These are phyloP conservation scores for Hypericum androsaemum DNA, from an alignment of 345 rosid genomes.

Conservation along the genomic window DNA sequence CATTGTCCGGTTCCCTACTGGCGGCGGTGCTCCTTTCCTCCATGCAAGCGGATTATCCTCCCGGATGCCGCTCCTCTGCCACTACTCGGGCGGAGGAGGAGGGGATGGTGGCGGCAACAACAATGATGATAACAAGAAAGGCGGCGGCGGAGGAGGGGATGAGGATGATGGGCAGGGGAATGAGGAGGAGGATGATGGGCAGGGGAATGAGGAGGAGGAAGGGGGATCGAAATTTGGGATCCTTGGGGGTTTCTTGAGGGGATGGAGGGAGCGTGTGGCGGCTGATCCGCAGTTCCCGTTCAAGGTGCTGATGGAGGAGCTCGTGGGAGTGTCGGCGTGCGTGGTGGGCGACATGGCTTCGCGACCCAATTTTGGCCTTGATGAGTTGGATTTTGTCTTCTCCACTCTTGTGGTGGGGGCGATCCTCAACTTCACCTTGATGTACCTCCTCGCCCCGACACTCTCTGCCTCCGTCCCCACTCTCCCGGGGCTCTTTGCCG, in stretches of 20 bases:
- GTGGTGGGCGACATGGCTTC: slow-evolving; percentile 96
- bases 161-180: slow-evolving; percentile 2
- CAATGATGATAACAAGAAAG: background rate
- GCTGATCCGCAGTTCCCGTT: slow-evolving; percentile 96
- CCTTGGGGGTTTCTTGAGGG: slow-evolving; percentile 52
- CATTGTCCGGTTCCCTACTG: too few species aligned
- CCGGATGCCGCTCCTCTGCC: background rate
- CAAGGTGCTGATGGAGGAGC: slow-evolving; percentile 91
- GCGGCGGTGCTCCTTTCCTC: background rate
- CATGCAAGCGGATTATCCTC: background rate
- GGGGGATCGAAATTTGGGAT: slow-evolving; percentile 60
- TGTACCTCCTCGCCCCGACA: slow-evolving; percentile 90
- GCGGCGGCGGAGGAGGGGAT: background rate
- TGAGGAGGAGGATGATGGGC: slow-evolving; percentile 32
- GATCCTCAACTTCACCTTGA: slow-evolving; percentile 75
- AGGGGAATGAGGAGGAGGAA: slow-evolving; percentile 67
- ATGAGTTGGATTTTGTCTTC: slow-evolving; percentile 92
- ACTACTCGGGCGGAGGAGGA: background rate
- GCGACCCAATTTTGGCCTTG: slow-evolving; percentile 89
- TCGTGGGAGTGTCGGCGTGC: slow-evolving; percentile 80
- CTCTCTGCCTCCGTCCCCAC: slow-evolving; percentile 26
- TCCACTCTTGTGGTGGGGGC: slow-evolving; percentile 84
- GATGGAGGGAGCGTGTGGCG: slow-evolving; percentile 86
- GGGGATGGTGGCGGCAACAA: background rate
- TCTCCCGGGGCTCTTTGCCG: slow-evolving; percentile 66